These are phyloP conservation scores for Calycina marina DNA, from an alignment of 2,329 filamentous ascomycete genomes.

Conservation along the genomic window DNA sequence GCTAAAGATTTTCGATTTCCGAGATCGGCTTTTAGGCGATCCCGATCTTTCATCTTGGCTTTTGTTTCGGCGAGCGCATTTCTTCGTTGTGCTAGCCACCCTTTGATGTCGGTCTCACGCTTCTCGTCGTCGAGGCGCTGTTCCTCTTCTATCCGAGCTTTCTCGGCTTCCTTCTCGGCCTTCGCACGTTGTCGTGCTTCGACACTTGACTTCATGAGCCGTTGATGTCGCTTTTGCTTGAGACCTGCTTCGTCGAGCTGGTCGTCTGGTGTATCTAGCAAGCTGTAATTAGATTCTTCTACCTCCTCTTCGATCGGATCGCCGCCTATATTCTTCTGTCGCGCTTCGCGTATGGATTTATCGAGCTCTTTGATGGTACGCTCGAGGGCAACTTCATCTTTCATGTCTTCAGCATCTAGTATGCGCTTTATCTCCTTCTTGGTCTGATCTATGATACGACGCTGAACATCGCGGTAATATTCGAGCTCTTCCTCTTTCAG, in stretches of 20 bases:
- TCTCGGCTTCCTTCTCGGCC: conserved; percentile 87
- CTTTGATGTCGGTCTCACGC: conserved; percentile 69
- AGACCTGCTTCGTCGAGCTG: conserved; percentile 81
- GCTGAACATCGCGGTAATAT: conserved; percentile 77
- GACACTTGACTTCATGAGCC: conserved; percentile 85
- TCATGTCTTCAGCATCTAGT: conserved; percentile 80
- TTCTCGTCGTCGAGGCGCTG: conserved; percentile 72
- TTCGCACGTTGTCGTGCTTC: conserved; percentile 90
- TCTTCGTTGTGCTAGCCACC: conserved; percentile 74
- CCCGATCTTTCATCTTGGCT: conserved; percentile 81
- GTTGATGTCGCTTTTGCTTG: conserved; percentile 86
- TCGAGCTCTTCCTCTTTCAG: conserved; percentile 92
- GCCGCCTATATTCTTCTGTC: conserved; percentile 84
- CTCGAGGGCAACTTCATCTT: conserved; percentile 78
- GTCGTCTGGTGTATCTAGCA: conserved; percentile 82
- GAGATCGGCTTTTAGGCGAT: conserved; percentile 83
- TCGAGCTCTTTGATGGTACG: conserved; percentile 80
- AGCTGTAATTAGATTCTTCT: conserved; percentile 71
- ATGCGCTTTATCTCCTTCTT: conserved; percentile 86
- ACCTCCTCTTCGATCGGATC: conserved; percentile 63
- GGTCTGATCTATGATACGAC: conserved; percentile 54
- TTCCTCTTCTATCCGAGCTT: conserved; percentile 68
- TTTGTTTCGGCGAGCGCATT: conserved; percentile 55
- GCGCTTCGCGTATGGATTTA: conserved; percentile 72
- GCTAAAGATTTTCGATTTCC: conserved; percentile 94